These are phyloP conservation scores for Suillus bovinus DNA, from an alignment of 768 basidiomycete species.

Conservation along the genomic window DNA sequence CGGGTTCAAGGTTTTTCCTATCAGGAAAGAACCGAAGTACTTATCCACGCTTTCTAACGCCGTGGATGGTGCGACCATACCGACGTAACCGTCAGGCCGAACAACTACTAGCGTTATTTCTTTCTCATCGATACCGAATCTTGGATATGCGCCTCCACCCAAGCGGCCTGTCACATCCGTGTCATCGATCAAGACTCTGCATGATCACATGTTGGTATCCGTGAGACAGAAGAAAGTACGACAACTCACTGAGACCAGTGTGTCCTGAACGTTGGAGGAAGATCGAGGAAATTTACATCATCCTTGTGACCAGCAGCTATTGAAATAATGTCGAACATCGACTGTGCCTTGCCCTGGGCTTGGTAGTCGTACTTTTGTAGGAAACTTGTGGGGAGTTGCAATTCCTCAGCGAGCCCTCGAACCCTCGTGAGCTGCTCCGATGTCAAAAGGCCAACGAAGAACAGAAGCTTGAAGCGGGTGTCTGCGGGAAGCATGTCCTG, in stretches of 20 bases:
- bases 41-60: constrained; percentile 35
- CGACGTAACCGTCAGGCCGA: constrained; percentile 55
- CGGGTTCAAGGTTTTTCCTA: neutral
- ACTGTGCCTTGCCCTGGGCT: constrained; percentile 18
- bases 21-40: constrained; percentile 52
- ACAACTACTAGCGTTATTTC: constrained; percentile 33
- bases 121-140: constrained; percentile 45
- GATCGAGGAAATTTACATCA: constrained; percentile 31
- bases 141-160: constrained; percentile 57
- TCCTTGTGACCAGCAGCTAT: constrained; percentile 32
- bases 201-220: neutral
- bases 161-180: constrained; percentile 40
- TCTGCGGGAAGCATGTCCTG: constrained; percentile 43
- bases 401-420: constrained; percentile 26
- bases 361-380: constrained; percentile 28
- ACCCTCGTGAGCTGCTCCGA: constrained; percentile 23
- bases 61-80: constrained; percentile 51
- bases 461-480: constrained; percentile 38
- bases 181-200: constrained; percentile 64
- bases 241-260: constrained; percentile 45
- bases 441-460: constrained; percentile 34
- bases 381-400: constrained; percentile 26
- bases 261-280: constrained; percentile 36
- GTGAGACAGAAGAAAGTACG: neutral
- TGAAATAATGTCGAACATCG: constrained; percentile 34